phyloP scores from a whole-genome alignment of 441 rosid species.

The Erysimum cheiri region DNA sequence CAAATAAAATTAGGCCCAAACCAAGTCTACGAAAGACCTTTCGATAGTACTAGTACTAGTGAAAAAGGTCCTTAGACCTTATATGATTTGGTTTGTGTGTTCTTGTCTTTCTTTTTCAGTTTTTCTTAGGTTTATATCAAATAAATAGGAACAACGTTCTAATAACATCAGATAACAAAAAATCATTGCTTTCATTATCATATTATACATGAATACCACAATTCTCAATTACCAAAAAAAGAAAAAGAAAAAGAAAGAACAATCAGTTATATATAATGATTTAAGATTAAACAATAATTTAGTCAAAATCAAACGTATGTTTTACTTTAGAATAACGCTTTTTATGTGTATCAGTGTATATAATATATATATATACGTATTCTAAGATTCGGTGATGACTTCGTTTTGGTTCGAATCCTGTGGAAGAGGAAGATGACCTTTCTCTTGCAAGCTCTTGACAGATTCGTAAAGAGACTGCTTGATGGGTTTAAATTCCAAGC shows the following conservation, averaged over 20 bases:
- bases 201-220: constrained; percentile 21
- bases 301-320: constrained; percentile 32
- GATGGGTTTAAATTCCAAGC: constrained; percentile 70
- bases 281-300: constrained; percentile 31
- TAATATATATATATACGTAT: constrained; percentile 5
- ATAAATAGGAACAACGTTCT: neutral
- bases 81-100: constrained; percentile 15
- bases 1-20: neutral
- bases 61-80: neutral
- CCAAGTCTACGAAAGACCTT: constrained; percentile 9
- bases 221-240: neutral
- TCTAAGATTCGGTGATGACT: constrained; percentile 33
- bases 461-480: constrained; percentile 76
- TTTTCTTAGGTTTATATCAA: constrained; percentile 18
- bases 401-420: constrained; percentile 45
- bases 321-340: constrained; percentile 17
- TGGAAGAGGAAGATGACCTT: constrained; percentile 73
- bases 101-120: neutral
- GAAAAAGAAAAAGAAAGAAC: neutral
- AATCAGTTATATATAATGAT: constrained; percentile 26
- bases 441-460: constrained; percentile 83
- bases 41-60: constrained; percentile 10
- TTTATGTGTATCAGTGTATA: too few relatives aligned
- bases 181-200: constrained; percentile 19
- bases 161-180: constrained; percentile 1